Base-by-base conservation (phyloP, 805 yeast genomes). In the Yarrowia sp. region DNA sequence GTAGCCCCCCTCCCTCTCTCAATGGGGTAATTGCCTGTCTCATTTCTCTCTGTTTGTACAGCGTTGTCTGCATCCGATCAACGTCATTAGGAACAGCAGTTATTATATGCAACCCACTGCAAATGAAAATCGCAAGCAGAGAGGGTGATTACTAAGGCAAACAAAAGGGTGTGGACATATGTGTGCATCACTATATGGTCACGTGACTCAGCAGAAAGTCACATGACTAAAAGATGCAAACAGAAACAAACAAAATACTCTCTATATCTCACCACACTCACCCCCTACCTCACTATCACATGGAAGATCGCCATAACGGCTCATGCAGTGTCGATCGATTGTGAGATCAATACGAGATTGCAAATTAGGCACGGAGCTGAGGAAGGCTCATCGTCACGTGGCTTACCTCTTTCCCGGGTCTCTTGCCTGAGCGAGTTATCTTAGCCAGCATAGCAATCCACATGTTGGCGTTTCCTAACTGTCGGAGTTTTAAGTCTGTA, bases 281-380 rank as follows among this genome's bases (percentile, higher is more conserved):
- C 32, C 32, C 32, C 32, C 32, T 5, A 26, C 32, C 32, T 5
- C 32, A 26, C 32, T 26, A 26, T 26, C 32, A 26, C 32, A 26
- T 19, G 5, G 56, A 22, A 53, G 59, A 53, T 53, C 19, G 32
- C 35, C 59, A 40, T 22, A 53, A 53, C 59, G 59, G 59, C 59
- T 40, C 59, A 53, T 53, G 59, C 45, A 53, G 19, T 53, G 59
- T 14, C 59, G 59, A 53, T 53, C 59, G 59, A 40, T 53, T 38
- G 59, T 9, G 35, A 53, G 45, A 53, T 53, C 59, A 53, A 53
- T 53, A 53, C 59, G 45, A 53, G 59, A 19, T 52, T 52, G 42
- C 41, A 35, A n/a, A 2, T 5, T 5, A 1, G 36, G 19, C 11
- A 5, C 4, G 11, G 8, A 11, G 32, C 10, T 11, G 11, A 14